phyloP scores from a whole-genome alignment of 768 basidiomycete species.

The Tricholomella constricta region DNA sequence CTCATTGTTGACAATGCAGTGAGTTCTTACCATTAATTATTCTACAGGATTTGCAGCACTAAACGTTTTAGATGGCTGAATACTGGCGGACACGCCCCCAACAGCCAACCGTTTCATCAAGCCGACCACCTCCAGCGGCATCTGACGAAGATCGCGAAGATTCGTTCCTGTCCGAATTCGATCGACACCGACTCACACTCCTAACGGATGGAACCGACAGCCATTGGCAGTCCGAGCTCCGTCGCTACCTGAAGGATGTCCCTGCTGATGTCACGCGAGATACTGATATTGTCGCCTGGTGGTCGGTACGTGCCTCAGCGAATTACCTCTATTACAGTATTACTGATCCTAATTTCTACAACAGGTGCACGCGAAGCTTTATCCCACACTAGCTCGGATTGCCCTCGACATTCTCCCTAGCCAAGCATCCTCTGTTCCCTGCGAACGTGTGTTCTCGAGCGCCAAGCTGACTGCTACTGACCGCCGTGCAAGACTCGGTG shows the following conservation, averaged over 20 bases:
- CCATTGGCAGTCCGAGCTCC: conserved; percentile 1
- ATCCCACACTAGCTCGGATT: conserved; percentile 18
- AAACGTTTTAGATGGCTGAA: too few species aligned
- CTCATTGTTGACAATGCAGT: conserved; percentile 15
- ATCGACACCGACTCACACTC: background rate
- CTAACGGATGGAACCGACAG: background rate
- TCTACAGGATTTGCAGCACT: background rate
- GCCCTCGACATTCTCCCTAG: too few species aligned
- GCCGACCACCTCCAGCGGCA: background rate
- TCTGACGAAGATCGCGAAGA: background rate
- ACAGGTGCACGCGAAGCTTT: background rate
- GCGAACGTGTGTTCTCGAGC: conserved; percentile 17
- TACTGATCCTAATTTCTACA: too few species aligned
- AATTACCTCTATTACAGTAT: too few species aligned
- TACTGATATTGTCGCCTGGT: conserved; percentile 17
- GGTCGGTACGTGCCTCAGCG: conserved; percentile 16
- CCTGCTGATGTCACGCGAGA: too few species aligned
- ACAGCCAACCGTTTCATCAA: too few species aligned
- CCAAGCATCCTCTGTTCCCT: too few species aligned
- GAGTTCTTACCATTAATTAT: background rate
- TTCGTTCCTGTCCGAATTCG: background rate
- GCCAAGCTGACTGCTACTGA: too few species aligned
- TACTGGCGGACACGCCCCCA: conserved; percentile 5
- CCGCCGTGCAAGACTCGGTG: conserved; percentile 3
- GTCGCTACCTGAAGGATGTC: conserved; percentile 5